phyloP scores from a whole-genome alignment of 306 rosid genomes.

The Prunus dulcis region DNA sequence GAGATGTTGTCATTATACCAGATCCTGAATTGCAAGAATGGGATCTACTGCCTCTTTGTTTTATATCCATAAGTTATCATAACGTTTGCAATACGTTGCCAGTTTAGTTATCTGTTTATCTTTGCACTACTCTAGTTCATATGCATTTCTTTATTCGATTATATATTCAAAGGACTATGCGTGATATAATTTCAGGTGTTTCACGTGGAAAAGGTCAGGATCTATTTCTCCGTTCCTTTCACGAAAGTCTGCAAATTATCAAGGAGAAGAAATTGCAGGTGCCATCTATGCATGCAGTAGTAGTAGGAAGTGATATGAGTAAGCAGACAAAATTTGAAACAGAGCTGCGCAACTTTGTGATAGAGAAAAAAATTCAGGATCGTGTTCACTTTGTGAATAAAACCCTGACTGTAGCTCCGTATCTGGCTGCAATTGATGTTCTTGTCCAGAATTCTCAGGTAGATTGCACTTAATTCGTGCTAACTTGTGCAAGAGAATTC shows the following conservation, averaged over 20 bases:
- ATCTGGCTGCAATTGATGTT: conserved; percentile 84
- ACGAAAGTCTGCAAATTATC: conserved; percentile 61
- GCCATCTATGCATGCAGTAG: conserved; percentile 80
- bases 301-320: conserved; percentile 89
- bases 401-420: conserved; percentile 89
- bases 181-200: conserved; percentile 60
- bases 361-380: conserved; percentile 68
- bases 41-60: neutral
- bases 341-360: conserved; percentile 68
- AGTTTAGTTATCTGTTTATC: neutral
- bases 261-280: conserved; percentile 72
- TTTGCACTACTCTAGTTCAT: neutral
- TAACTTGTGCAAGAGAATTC: conserved; percentile 11
- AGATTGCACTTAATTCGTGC: conserved; percentile 17
- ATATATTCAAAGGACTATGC: conserved; percentile 15
- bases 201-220: conserved; percentile 97
- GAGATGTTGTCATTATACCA: neutral
- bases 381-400: conserved; percentile 90
- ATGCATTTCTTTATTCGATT: neutral
- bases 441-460: conserved; percentile 99
- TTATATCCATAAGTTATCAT: neutral
- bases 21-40: neutral
- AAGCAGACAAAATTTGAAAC: conserved; percentile 76
- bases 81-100: neutral
- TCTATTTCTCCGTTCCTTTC: conserved; percentile 82